Percentiles rank a stretch among this genome's conserved stretches.
These are phyloP conservation scores for Colletotrichum sp. DNA, from an alignment of 2,329 filamentous ascomycete species.

Conservation along the genomic window DNA sequence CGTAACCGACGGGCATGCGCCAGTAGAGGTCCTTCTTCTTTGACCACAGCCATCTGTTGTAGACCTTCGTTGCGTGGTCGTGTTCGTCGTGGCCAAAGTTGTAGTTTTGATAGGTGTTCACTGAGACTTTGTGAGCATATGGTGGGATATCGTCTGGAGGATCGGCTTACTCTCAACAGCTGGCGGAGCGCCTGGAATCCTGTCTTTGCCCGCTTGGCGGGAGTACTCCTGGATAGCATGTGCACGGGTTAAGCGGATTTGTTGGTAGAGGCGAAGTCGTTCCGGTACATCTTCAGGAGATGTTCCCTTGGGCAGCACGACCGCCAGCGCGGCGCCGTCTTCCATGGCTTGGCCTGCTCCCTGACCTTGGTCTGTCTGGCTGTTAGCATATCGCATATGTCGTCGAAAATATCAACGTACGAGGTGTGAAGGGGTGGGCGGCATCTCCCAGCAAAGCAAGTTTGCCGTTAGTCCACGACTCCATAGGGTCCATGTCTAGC, in stretches of 20 bases:
- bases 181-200: background rate
- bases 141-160: no score
- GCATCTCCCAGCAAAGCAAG: conserved; percentile 70
- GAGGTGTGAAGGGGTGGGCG: conserved; percentile 71
- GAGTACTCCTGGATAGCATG: conserved; percentile 63
- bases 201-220: conserved; percentile 55
- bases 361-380: conserved; percentile 53
- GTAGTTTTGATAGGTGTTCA: conserved; percentile 48
- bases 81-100: conserved; percentile 66
- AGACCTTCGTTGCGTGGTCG: conserved; percentile 54
- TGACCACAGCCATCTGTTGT: conserved; percentile 54
- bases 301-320: conserved; percentile 57
- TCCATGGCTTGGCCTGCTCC: conserved; percentile 70
- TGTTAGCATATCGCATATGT: background rate
- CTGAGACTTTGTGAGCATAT: conserved; percentile 22
- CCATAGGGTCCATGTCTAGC: conserved; percentile 65
- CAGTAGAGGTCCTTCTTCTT: conserved; percentile 41
- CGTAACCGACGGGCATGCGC: conserved; percentile 51
- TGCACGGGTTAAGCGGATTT: conserved; percentile 62
- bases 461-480: conserved; percentile 57
- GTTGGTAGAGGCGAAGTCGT: conserved; percentile 63
- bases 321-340: conserved; percentile 64
- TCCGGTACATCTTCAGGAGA: conserved; percentile 51
- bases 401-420: conserved; percentile 34
- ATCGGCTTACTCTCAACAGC: background rate